A percentile compares a stretch with the other conserved stretches of the same genome.
Conservation (phyloP, 2,329 filamentous ascomycete genomes). For the Sporothrix euskadiensis region DNA sequence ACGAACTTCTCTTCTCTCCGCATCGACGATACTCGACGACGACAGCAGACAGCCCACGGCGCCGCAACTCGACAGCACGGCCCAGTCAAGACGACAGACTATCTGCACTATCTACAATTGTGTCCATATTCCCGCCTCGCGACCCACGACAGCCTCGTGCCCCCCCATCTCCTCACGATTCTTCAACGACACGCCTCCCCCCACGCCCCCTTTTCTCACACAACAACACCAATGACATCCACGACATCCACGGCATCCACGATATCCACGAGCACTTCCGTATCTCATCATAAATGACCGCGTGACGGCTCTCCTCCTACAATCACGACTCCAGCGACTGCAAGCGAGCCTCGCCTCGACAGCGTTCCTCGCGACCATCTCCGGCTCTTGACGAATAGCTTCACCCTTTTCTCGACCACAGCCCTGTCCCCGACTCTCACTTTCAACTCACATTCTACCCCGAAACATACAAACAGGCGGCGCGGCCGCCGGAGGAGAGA, state of each 20-base stretch:
- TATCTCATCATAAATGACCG: neutral
- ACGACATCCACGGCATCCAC: neutral
- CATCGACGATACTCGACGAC: neutral
- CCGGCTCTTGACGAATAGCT: neutral
- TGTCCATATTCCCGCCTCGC: too few species aligned
- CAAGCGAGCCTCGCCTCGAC: neutral
- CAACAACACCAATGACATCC: neutral
- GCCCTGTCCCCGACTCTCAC: neutral
- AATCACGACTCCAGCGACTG: neutral
- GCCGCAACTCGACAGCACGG: neutral
- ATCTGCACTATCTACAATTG: neutral
- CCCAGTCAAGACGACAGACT: neutral
- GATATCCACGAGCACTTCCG: neutral
- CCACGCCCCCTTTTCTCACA: neutral
- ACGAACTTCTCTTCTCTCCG: neutral
- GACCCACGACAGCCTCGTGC: neutral
- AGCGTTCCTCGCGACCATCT: neutral
- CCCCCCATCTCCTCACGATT: neutral
- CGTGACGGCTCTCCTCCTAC: neutral
- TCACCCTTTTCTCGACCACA: neutral
- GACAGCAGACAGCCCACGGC: neutral
- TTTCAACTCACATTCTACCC: too few species aligned
- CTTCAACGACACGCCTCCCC: neutral
- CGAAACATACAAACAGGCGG: slow-evolving; percentile 16
- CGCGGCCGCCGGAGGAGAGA: slow-evolving; percentile 21